These are phyloP conservation scores for Isatis lusitanica DNA, from an alignment of 441 rosid species.

Conservation along the genomic window DNA sequence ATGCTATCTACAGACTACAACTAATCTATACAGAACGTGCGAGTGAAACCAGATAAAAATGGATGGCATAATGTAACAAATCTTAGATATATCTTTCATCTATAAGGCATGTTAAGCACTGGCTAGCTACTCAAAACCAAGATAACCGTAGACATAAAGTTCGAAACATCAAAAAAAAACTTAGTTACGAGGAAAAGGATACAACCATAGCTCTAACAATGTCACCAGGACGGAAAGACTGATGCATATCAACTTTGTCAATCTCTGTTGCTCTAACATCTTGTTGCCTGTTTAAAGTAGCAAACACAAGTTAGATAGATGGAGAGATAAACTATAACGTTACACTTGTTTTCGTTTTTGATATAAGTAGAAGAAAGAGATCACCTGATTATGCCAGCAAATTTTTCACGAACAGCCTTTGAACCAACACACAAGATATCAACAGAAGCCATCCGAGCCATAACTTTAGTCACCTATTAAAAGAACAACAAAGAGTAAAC, in stretches of 20 bases:
- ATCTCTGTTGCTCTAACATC: constrained; percentile 95
- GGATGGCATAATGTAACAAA: not conserved
- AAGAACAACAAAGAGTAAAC: not conserved
- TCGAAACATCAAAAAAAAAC: no score
- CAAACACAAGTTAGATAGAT: constrained; percentile 5
- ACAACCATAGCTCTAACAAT: constrained; percentile 82
- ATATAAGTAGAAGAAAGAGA: not conserved
- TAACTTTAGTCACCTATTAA: constrained; percentile 81
- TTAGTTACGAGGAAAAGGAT: constrained; percentile 47
- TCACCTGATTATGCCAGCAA: constrained; percentile 78
- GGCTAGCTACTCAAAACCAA: not conserved
- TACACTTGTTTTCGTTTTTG: not conserved
- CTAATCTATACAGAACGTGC: not conserved
- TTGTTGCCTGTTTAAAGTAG: constrained; percentile 60
- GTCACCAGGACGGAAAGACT: constrained; percentile 81
- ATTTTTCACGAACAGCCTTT: constrained; percentile 78
- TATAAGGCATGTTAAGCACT: not conserved
- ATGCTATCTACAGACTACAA: not conserved
- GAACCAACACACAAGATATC: constrained; percentile 87
- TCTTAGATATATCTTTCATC: not conserved
- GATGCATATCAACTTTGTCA: constrained; percentile 90
- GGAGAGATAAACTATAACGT: not conserved
- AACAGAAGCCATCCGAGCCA: constrained; percentile 67
- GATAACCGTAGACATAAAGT: not conserved
- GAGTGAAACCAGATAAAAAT: not conserved